Evolutionary conservation across 2,329 filamentous ascomycete species (phyloP).

Genomic region (Fusarium falciforme): DNA sequence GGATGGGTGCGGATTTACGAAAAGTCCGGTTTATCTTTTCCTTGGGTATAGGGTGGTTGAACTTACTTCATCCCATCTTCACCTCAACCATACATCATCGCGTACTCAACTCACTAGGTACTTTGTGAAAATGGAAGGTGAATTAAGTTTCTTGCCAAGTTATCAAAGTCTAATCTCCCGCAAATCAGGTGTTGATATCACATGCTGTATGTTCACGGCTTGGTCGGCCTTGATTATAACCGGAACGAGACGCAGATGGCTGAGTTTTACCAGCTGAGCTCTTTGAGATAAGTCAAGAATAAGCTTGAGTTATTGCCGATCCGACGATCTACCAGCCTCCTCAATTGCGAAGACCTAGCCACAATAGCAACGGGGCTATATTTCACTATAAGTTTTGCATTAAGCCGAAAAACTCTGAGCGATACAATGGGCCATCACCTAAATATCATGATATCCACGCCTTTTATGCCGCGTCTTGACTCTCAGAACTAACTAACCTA

Average conservation of each 20-base stretch:
- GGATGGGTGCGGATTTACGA: not conserved
- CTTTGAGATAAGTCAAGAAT: not conserved
- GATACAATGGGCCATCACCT: no score
- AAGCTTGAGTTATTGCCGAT: not conserved
- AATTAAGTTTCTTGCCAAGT: not conserved
- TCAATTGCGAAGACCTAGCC: not conserved
- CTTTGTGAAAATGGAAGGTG: not conserved
- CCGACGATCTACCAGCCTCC: not conserved
- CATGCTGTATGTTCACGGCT: not conserved
- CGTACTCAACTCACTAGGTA: not conserved
- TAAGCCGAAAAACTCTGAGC: not conserved
- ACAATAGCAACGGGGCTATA: not conserved
- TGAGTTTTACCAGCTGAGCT: not conserved
- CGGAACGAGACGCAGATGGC: not conserved
- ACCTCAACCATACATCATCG: no score
- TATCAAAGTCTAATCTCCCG: not conserved
- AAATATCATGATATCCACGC: not conserved
- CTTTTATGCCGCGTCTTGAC: not conserved
- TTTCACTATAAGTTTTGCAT: not conserved
- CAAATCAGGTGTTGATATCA: not conserved
- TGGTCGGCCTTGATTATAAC: not conserved
- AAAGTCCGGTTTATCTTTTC: not conserved
- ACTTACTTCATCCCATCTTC: not conserved
- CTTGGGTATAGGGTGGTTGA: not conserved
- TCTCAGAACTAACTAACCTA: not conserved